phyloP scores from a whole-genome alignment of 73 alveolate genomes.

The Tetrahymena elliotti region DNA sequence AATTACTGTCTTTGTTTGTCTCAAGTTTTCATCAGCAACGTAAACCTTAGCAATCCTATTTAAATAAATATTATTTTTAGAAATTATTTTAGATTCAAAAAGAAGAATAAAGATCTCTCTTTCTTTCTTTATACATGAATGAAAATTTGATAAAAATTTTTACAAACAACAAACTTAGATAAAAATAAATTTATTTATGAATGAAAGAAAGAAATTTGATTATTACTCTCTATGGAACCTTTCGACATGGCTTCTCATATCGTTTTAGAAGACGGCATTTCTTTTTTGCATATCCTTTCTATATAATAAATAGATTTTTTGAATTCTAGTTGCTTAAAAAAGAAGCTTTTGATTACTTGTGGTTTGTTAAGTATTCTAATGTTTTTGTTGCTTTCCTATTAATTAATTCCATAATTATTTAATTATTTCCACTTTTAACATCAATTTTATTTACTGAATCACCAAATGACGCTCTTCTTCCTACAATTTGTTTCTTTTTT shows the following conservation, averaged over 20 bases:
- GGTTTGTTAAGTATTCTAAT: background rate
- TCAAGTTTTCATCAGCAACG: background rate
- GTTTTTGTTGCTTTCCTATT: background rate
- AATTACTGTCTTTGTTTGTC: background rate
- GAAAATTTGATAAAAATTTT: too few relatives aligned
- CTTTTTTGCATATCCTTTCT: background rate
- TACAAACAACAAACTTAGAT: background rate
- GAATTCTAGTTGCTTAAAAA: background rate
- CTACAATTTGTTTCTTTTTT: background rate
- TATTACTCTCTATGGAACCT: background rate
- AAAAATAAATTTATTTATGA: too few relatives aligned
- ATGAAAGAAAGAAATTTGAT: too few relatives aligned
- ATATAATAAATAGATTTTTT: background rate
- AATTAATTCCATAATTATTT: background rate
- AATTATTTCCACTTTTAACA: background rate
- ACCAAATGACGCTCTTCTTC: background rate
- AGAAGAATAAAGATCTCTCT: too few relatives aligned
- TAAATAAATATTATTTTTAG: background rate
- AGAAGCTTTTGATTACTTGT: background rate
- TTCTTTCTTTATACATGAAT: too few relatives aligned
- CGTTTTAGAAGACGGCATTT: background rate
- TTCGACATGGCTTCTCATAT: background rate
- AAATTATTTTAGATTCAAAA: too few relatives aligned
- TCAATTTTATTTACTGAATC: background rate
- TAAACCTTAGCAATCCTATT: background rate